Percentiles rank a stretch among this genome's conserved stretches.
phyloP scores from a whole-genome alignment of 768 basidiomycete species.

The Macrolepiota dolichaula region DNA sequence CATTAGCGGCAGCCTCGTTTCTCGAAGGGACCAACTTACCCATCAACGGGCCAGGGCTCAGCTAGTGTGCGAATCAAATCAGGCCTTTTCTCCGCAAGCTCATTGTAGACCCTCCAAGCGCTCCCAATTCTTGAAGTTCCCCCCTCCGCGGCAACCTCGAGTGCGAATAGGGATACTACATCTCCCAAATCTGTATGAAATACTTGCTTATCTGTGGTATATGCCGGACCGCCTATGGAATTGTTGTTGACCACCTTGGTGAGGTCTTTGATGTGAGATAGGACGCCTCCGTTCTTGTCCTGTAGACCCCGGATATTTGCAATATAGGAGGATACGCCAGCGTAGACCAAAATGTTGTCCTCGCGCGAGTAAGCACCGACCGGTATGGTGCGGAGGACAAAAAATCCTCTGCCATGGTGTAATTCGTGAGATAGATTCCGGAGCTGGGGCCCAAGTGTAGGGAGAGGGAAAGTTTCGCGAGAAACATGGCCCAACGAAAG shows the following conservation, averaged over 20 bases:
- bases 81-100: conserved; percentile 36
- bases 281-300: no score
- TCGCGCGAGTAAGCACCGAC: conserved; percentile 33
- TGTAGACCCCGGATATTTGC: no score
- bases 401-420: conserved; percentile 27
- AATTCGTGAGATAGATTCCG: conserved; percentile 34
- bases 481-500: neutral
- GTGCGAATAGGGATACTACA: no score
- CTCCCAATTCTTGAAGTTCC: no score
- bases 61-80: conserved; percentile 38
- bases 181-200: no score
- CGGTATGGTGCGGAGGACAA: conserved; percentile 42
- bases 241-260: no score
- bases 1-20: neutral
- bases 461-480: conserved; percentile 36
- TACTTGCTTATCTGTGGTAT: no score
- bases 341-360: conserved; percentile 25
- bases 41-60: conserved; percentile 36
- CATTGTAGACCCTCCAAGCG: conserved; percentile 35
- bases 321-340: conserved; percentile 34
- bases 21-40: neutral
- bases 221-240: no score
- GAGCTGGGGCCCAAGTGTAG: conserved; percentile 30
- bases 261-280: no score
- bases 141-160: no score